phyloP scores from a whole-genome alignment of 163 green algal species.

The Picocystis sp. region DNA sequence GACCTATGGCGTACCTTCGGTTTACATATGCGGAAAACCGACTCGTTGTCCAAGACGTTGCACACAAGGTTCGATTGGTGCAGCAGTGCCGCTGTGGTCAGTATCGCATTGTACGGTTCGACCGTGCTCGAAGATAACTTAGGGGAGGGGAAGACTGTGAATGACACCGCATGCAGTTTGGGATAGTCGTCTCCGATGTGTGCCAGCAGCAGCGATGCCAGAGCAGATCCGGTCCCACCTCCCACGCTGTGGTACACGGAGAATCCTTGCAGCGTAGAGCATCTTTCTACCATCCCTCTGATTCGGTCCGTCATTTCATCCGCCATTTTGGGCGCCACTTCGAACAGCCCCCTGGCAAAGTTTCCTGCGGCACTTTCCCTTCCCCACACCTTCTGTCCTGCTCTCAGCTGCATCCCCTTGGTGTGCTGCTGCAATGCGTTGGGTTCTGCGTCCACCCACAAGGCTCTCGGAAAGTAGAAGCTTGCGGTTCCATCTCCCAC shows the following conservation, averaged over 20 bases:
- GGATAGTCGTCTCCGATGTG: background rate
- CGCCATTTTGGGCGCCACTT: constrained; percentile 1
- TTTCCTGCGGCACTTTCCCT: constrained; percentile 4
- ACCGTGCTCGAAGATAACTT: constrained; percentile 3
- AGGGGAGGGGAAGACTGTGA: constrained; percentile 5
- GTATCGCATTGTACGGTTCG: constrained; percentile 4
- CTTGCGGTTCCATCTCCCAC: background rate
- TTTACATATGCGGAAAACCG: constrained; percentile 4
- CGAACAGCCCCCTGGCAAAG: constrained; percentile 3
- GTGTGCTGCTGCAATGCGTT: background rate
- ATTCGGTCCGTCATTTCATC: constrained; percentile 1
- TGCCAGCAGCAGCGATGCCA: constrained; percentile 5
- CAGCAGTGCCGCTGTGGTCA: constrained; percentile 3
- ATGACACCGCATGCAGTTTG: constrained; percentile 1
- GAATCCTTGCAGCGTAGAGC: constrained; percentile 6
- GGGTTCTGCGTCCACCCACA: constrained; percentile 3
- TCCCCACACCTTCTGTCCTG: constrained; percentile 3
- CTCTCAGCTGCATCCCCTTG: constrained; percentile 1
- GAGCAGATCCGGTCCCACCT: constrained; percentile 6
- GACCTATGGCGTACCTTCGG: background rate
- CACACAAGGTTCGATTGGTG: constrained; percentile 2
- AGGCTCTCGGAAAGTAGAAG: constrained; percentile 1
- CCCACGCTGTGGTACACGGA: constrained; percentile 5
- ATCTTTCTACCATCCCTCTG: constrained; percentile 4
- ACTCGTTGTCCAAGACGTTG: constrained; percentile 7